These are phyloP conservation scores for Colletotrichum shisoi DNA, from an alignment of 2,329 filamentous ascomycete genomes.

Conservation along the genomic window DNA sequence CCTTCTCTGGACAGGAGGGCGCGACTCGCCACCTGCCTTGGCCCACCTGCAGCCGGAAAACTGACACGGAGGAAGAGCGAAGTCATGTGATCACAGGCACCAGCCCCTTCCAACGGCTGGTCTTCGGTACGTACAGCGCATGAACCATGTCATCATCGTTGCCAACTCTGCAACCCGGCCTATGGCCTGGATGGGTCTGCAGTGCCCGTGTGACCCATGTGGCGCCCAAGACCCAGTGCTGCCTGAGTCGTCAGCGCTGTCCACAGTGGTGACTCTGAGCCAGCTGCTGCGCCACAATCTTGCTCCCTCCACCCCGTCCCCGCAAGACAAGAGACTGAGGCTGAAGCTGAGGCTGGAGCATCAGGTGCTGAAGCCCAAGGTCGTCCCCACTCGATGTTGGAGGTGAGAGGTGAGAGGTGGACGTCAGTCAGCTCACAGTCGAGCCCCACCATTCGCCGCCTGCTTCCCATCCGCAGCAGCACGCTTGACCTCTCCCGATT, in stretches of 20 bases:
- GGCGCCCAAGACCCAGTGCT: not conserved
- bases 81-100: constrained; percentile 52
- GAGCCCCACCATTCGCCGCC: constrained; percentile 33
- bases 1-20: constrained; percentile 29
- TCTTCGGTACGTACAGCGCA: not conserved
- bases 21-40: constrained; percentile 41
- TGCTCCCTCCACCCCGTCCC: too few species aligned
- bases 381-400: not conserved
- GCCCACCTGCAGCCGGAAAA: constrained; percentile 19
- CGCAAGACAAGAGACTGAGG: not conserved
- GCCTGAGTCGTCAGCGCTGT: not conserved
- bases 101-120: constrained; percentile 36
- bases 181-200: too few species aligned
- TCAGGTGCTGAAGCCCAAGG: too few species aligned
- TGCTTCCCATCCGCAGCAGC: constrained; percentile 15
- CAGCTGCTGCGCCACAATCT: constrained; percentile 2
- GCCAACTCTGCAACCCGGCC: not conserved
- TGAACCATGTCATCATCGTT: not conserved
- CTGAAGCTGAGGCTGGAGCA: constrained; percentile 41
- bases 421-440: constrained; percentile 34
- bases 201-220: not conserved
- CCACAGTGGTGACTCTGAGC: not conserved
- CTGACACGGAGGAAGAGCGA: constrained; percentile 49
- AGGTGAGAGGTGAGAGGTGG: constrained; percentile 11
- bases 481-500: constrained; percentile 21